Evolutionary conservation across 129 eudicot species (phyloP), one percentile per base, ranked within the genome.

Genomic region (Cynara cardunculus): DNA sequence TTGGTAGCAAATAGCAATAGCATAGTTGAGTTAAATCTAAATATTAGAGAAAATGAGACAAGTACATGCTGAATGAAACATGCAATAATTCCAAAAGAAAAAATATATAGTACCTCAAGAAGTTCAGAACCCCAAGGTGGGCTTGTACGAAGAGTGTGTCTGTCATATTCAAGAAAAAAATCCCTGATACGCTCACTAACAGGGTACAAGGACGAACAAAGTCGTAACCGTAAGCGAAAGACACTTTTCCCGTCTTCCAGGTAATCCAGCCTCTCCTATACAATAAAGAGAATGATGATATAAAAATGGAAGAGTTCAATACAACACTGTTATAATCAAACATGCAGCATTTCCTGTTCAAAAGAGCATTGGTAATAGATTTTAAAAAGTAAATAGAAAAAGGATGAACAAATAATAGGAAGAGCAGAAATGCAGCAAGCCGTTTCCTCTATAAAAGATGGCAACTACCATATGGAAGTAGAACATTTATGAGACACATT

Each of bases 81-180:
- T 37, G 22, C 49, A 56, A 19, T 66, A 32, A 24, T 31, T 69
- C 65, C 68, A 61, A 71, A 75, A 28, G 4, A 32, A 75, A n/a
- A 41, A 13, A 31, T 2, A 46, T 65, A 67, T 14, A 26, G 70
- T 81, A 92, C 99, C 99, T 95, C 99, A 81, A 95, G 97, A 78
- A 95, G 94, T 80, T 95, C 99, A 46, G 99, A 95, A 66, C 99
- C 99, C 99, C 99, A 95, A 75, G 99, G 99, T 25, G 99, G 97
- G 80, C 99, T 95, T 80, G 99, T 95, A 12, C 99, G 96, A 30
- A 95, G 97, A 67, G 92, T 89, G 81, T 95, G 99, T 80, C 99
- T 89, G 76, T 95, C 99, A 49, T 95, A 95, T 89, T 95, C 99
- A 34, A 95, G 97, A 78, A 95, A 95, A 85, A 95, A 95, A 82